Evolutionary conservation across 2,329 filamentous ascomycete genomes (phyloP).

Genomic region (Fusarium redolens): DNA sequence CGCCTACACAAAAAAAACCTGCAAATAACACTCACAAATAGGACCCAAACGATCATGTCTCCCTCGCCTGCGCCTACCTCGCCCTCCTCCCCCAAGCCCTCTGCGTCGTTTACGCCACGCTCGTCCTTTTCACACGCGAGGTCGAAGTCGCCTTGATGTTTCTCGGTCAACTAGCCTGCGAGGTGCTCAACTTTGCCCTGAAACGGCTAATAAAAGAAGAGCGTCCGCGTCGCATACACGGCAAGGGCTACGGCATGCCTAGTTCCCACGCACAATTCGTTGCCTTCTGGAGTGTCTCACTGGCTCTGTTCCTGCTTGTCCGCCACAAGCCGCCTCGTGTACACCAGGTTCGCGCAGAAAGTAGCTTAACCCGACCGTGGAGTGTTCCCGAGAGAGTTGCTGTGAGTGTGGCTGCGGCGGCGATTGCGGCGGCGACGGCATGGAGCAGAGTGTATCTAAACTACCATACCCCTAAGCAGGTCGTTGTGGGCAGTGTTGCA

Average conservation of each 20-base stretch:
- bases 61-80: constrained; percentile 91
- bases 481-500: constrained; percentile 80
- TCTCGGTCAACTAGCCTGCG: constrained; percentile 89
- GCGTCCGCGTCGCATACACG: constrained; percentile 83
- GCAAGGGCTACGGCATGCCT: constrained; percentile 98
- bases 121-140: constrained; percentile 92
- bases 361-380: constrained; percentile 59
- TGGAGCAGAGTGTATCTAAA: constrained; percentile 88
- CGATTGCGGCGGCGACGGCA: constrained; percentile 76
- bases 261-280: constrained; percentile 94
- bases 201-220: constrained; percentile 95
- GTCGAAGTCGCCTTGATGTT: constrained; percentile 91
- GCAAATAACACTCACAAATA: constrained; percentile 52
- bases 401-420: constrained; percentile 65
- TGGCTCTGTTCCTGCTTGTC: constrained; percentile 85
- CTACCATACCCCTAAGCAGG: constrained; percentile 91
- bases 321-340: constrained; percentile 73
- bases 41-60: constrained; percentile 88
- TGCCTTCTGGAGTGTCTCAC: constrained; percentile 86
- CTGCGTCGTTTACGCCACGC: constrained; percentile 87
- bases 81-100: constrained; percentile 93
- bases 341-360: constrained; percentile 2
- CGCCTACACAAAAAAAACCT: neutral
- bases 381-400: constrained; percentile 69
- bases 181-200: constrained; percentile 87